A percentile compares a stretch with the other conserved stretches of the same genome.
These are phyloP conservation scores for Mentha longifolia DNA, from an alignment of 257 asterid genomes.

Conservation along the genomic window DNA sequence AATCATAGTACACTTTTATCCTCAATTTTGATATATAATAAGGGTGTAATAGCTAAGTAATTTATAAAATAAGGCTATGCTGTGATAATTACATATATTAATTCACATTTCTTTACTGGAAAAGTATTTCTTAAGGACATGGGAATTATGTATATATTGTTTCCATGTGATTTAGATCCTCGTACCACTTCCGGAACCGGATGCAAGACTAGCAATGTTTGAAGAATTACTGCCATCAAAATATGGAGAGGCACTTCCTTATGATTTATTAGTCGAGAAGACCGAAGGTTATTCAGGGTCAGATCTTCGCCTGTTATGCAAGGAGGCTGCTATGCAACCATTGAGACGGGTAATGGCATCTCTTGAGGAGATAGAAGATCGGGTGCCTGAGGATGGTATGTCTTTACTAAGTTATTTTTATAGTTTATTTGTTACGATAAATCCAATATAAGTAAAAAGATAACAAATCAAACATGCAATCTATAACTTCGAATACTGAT, in stretches of 20 bases:
- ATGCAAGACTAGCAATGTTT: constrained; percentile 92
- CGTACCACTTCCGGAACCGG: constrained; percentile 95
- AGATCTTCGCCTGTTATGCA: constrained; percentile 87
- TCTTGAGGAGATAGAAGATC: constrained; percentile 71
- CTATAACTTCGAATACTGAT: too few relatives aligned
- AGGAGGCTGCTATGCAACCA: constrained; percentile 99
- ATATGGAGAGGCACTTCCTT: constrained; percentile 63
- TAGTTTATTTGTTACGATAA: too few relatives aligned
- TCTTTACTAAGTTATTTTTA: constrained; percentile 13
- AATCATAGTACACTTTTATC: too few relatives aligned
- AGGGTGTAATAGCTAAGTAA: too few relatives aligned
- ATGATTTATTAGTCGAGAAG: constrained; percentile 71
- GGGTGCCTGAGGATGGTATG: constrained; percentile 87
- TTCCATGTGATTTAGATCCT: constrained; percentile 63
- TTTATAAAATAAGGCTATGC: too few relatives aligned
- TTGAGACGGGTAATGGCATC: constrained; percentile 73
- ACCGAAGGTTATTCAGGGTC: constrained; percentile 93
- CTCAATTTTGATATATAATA: too few relatives aligned
- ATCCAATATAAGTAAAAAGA: too few relatives aligned
- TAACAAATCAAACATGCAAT: too few relatives aligned
- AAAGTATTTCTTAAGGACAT: constrained; percentile 7
- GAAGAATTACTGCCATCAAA: constrained; percentile 72
- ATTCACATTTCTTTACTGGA: background rate
- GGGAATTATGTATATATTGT: constrained; percentile 12
- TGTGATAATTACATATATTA: too few relatives aligned